Percentiles rank a stretch among this genome's conserved stretches.
Evolutionary conservation across 306 rosid species (phyloP).

Genomic region (Pterocarpus santalinus): DNA sequence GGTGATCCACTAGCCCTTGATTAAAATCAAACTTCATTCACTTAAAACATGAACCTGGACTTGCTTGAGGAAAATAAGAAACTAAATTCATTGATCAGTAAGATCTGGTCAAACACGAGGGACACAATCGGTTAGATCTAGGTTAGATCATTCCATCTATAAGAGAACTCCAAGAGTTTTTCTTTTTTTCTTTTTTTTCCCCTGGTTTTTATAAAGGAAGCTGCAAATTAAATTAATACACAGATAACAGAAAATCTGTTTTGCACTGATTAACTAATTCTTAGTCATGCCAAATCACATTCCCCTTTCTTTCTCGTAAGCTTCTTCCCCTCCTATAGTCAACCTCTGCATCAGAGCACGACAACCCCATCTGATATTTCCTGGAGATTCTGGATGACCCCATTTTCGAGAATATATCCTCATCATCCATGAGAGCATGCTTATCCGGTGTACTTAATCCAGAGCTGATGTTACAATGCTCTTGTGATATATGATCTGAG

Average conservation of each 20-base stretch:
- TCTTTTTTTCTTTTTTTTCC: conserved; percentile 10
- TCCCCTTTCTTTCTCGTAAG: conserved; percentile 75
- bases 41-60: conserved; percentile 50
- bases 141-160: conserved; percentile 82
- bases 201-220: conserved; percentile 36
- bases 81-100: conserved; percentile 66
- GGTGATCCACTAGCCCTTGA: conserved; percentile 6
- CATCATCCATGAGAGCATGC: conserved; percentile 53
- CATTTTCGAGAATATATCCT: conserved; percentile 76
- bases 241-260: conserved; percentile 54
- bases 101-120: conserved; percentile 61
- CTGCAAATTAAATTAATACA: conserved; percentile 64
- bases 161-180: conserved; percentile 56
- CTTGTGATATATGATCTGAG: conserved; percentile 69
- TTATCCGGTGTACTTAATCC: conserved; percentile 71
- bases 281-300: conserved; percentile 68
- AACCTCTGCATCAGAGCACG: conserved; percentile 96
- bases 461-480: conserved; percentile 63
- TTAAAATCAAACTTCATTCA: conserved; percentile 47
- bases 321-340: conserved; percentile 96
- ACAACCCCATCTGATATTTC: conserved; percentile 76
- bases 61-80: conserved; percentile 46
- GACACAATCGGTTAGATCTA: conserved; percentile 72
- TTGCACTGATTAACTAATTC: conserved; percentile 54
- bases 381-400: conserved; percentile 68